Evolutionary conservation across 768 basidiomycete species (phyloP), one percentile per base, ranked within the genome.

Genomic region (Podaxis pistillaris): DNA sequence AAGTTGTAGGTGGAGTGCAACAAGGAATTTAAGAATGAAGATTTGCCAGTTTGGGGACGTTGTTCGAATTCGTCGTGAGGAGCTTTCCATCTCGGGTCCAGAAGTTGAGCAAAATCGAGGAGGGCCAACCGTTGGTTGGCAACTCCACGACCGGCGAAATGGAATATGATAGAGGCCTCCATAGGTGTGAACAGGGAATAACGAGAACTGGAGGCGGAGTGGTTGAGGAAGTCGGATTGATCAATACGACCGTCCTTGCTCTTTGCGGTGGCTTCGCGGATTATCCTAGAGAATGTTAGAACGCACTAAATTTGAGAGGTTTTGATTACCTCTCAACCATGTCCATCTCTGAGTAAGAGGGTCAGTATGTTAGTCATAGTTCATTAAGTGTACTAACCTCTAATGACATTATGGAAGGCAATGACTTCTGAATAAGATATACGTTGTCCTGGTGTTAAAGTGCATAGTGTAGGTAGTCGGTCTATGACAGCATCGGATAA

Each of bases 141-240:
- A 50, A 81, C 78, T 13, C 95, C 96, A 52, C 94, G 86, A 12
- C 92, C 89, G 28, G 95, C 95, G 77, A 98, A 98, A 74, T 99
- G 96, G 79, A 98, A 99, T 69, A 99, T 88, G 70, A 98, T 97
- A 58, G 90, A 86, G n/a, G 91, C 94, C 74, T 98, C 96, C 93
- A 98, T 96, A 3, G 96, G 96, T 0, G 94, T 96, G 75, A 98
- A 98, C 57, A 96, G 83, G 41, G 93, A 91, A 74, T 98, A 98
- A 40, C 96, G 90, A 67, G 96, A 93, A 67, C 81, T 89, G 38
- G 88, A 84, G 28, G 91, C 88, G 13, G 94, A 86, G 72, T 97
- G 81, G 73, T 98, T 90, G 62, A 96, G 82, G 76, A 99, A 98
- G 75, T 98, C 97, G n/a, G 87, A 85, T 71, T 94, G 88, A 74